Percentiles rank a stretch among this genome's conserved stretches.
Evolutionary conservation across 345 rosid species (phyloP).

Genomic region (Populus deltoides): DNA sequence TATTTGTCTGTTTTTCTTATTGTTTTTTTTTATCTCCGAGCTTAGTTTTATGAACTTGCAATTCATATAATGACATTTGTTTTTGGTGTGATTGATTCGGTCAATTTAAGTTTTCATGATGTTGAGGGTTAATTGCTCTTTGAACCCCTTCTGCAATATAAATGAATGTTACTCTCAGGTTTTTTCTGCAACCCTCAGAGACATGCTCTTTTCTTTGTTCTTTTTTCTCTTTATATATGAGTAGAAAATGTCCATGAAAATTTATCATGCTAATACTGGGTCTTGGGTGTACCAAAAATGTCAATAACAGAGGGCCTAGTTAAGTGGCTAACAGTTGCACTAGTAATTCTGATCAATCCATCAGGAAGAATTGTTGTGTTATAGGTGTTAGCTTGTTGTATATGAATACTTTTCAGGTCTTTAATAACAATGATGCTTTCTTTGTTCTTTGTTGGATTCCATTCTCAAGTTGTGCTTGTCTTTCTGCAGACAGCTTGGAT

Average conservation of each 20-base stretch:
- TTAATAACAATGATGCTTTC: not conserved
- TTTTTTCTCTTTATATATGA: not conserved
- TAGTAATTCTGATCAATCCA: not conserved
- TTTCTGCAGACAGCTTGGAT: conserved; percentile 83
- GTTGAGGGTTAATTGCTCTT: not conserved
- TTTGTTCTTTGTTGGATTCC: not conserved
- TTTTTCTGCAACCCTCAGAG: not conserved
- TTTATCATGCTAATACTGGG: not conserved
- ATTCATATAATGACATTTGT: not conserved
- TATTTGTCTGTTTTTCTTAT: not conserved
- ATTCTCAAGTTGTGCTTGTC: conserved; percentile 10
- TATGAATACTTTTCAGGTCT: not conserved
- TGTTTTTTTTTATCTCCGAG: not conserved
- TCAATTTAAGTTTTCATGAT: not conserved
- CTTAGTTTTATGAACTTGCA: not conserved
- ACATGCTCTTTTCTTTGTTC: not conserved
- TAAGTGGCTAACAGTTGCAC: not conserved
- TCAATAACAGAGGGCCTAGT: not conserved
- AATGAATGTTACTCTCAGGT: not conserved
- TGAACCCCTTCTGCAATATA: not conserved
- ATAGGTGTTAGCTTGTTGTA: not conserved
- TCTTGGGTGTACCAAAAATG: not conserved
- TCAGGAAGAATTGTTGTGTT: not conserved
- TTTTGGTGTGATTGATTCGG: not conserved
- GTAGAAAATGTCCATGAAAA: not conserved